A percentile compares a stretch with the other conserved stretches of the same genome.
Evolutionary conservation across 192 early-diverging fungal species (phyloP).

Genomic region (Backusella circina): DNA sequence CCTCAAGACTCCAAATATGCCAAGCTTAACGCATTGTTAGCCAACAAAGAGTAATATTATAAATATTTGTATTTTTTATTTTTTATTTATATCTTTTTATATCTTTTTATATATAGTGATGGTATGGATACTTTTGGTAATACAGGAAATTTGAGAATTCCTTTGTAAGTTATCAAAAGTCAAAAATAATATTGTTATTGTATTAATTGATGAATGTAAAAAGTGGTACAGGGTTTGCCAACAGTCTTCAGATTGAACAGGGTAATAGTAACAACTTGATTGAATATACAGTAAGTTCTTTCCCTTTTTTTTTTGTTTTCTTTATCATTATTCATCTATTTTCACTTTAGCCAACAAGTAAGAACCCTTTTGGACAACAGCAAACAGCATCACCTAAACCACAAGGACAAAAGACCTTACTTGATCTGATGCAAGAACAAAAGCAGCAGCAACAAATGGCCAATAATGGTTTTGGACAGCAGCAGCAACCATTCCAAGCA

Average conservation of each 20-base stretch:
- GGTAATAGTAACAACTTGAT: not conserved
- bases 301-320: not conserved
- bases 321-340: not conserved
- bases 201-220: not conserved
- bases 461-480: not conserved
- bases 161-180: constrained; percentile 35
- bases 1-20: constrained; percentile 20
- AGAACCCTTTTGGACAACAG: constrained; percentile 18
- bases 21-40: constrained; percentile 27
- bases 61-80: not conserved
- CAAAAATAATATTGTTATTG: not conserved
- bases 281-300: not conserved
- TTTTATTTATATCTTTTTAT: not conserved
- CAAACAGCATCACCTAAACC: constrained; percentile 4
- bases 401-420: constrained; percentile 15
- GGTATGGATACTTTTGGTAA: constrained; percentile 61
- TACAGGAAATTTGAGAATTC: constrained; percentile 45
- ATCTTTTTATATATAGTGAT: constrained; percentile 29
- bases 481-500: not conserved
- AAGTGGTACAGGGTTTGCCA: constrained; percentile 30
- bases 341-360: not conserved
- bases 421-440: constrained; percentile 24
- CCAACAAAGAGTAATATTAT: constrained; percentile 14
- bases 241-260: constrained; percentile 7
- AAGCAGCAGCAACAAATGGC: constrained; percentile 11